Evolutionary conservation across 805 yeast species (phyloP), one percentile per base, ranked within the genome.

Genomic region (Crinitomyces ghanaensis): DNA sequence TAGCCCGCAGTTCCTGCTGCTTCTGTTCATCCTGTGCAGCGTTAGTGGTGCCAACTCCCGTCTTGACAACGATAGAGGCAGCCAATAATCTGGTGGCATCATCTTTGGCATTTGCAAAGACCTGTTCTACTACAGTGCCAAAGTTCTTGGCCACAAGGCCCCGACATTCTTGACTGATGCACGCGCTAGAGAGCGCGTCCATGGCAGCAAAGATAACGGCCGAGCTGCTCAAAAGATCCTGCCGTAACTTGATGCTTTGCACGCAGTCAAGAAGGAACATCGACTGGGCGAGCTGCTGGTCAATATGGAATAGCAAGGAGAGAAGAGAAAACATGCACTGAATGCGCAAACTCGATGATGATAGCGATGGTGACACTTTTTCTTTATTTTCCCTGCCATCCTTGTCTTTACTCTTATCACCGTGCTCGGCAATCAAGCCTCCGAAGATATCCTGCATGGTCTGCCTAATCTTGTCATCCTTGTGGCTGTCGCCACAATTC

Each of bases 141-240:
- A 44, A 50, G 28, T 45, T 47, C 16, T 37, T 28, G 17, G 44
- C 47, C 4, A 56, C 48, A 12, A 42, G 30, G 5, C 42, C 42
- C 15, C 65, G 43, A 32, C 50, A 38, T 14, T 49, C 46, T 34
- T 49, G 49, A 32, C 44, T 40, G 16, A 49, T 51, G 34, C 59
- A 53, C 7, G 56, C 56, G n/a, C 53, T 42, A 4, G 60, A 54
- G 4, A 59, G 48, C 37, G 58, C 42, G 18, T 44, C 51, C 30
- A 57, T 38, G 16, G 56, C 49, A 3, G 43, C 44, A 5, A 42
- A 23, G 14, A 50, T 41, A 1, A 46, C 47, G 2, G 37, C 33
- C 23, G 45, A 43, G 9, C 46, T 34, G 4, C 42, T 17, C 21
- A 44, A 35, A 19, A 36, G 35, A 1, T 33, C 29, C 7, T 31